Base-by-base conservation (phyloP, 352 stramenopile genomes). In the Pythium angustatum region DNA sequence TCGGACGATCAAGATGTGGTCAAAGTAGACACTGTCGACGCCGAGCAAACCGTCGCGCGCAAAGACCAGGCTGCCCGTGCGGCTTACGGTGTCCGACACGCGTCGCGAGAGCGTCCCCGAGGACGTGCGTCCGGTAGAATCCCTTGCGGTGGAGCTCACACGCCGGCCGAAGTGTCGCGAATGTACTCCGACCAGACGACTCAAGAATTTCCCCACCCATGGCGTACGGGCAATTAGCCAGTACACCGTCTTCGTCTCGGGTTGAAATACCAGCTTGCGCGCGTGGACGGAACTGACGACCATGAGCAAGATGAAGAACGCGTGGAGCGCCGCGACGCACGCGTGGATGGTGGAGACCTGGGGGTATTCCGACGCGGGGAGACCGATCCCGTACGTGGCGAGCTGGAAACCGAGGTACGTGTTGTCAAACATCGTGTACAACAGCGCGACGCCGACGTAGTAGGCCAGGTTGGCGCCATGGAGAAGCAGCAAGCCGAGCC, bases 241-340 rank as follows among this genome's bases (percentile, higher is more conserved):
- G 44, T 34, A 51, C 21, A 33, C 22, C 3, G n/a, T 11, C 10
- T 19, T 4, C 34, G 27, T 45, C 2, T 55, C 33, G n/a, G 56
- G 58, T 19, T 59, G 30, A 30, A 66, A 66, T 0, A 59, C 58
- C 3, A 66, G 41, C 27, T 45, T 28, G 4, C 58, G 26, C 7
- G 19, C 31, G 24, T 59, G 15, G n/a, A 66, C 34, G 14, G 58
- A 66, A 27, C 58, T 40, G 1, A 8, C 27, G 14, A 59, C 8
- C 58, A 66, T 66, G 27, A 59, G 38, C 12, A 59, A 1, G 33
- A 66, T 47, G 50, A 66, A 66, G 22, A 59, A 54, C 2, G 27
- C 58, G 49, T 66, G 58, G 33, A 66, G 21, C 22, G 58, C 58
- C 0, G 58, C 58, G 34, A 66, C 10, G 9, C 19, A 21, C 15